Conservation (phyloP, 805 yeast genomes). For the Soucietia sequanensis region DNA sequence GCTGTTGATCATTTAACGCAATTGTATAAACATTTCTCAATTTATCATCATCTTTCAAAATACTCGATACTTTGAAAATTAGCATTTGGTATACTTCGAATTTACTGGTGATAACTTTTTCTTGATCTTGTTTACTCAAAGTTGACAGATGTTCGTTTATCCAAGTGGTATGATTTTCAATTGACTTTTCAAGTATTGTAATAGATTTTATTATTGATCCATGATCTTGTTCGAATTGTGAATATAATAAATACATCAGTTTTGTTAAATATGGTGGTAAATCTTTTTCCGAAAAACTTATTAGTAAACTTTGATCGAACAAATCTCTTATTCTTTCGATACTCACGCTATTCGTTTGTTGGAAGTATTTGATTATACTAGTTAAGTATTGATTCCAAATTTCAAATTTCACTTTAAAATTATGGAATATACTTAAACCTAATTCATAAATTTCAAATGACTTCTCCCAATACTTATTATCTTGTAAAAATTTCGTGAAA, state of each 20-base stretch:
- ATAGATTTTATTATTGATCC: constrained; percentile 53
- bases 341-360: constrained; percentile 3
- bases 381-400: constrained; percentile 70
- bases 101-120: constrained; percentile 20
- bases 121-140: constrained; percentile 2
- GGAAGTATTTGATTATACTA: constrained; percentile 36
- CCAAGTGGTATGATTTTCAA: background rate
- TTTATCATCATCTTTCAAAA: constrained; percentile 14
- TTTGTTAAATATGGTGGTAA: constrained; percentile 51
- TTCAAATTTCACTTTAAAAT: constrained; percentile 55
- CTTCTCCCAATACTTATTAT: constrained; percentile 43
- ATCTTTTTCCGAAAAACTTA: constrained; percentile 10
- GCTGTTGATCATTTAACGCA: constrained; percentile 39
- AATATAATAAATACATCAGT: constrained; percentile 53
- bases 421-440: constrained; percentile 61
- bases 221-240: constrained; percentile 56
- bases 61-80: constrained; percentile 5
- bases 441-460: constrained; percentile 64
- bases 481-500: constrained; percentile 61
- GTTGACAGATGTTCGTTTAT: background rate
- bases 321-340: constrained; percentile 55
- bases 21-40: constrained; percentile 40
- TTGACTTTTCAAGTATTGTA: constrained; percentile 16
- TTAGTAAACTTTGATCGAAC: constrained; percentile 63
- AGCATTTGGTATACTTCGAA: constrained; percentile 16